These are phyloP conservation scores for Chrysanthemum seticuspe DNA, from an alignment of 129 eudicot species.

Conservation along the genomic window DNA sequence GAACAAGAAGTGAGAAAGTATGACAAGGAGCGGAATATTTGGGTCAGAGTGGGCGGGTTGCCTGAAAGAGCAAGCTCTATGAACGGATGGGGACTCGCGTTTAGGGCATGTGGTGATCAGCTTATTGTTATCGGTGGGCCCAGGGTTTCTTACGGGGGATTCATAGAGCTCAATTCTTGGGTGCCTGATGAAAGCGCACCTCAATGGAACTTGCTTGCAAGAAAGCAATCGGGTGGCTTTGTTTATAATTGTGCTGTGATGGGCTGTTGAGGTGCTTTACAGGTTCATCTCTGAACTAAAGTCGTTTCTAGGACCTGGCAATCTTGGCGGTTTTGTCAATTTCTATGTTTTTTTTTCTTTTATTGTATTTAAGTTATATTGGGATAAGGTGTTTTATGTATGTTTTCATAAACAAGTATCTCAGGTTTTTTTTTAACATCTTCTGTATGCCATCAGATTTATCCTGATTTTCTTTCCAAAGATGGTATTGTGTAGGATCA, in stretches of 20 bases:
- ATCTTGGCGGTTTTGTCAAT: conserved; percentile 18
- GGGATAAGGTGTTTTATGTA: conserved; percentile 1
- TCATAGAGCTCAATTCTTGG: conserved; percentile 73
- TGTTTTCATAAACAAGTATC: conserved; percentile 13
- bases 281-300: conserved; percentile 13
- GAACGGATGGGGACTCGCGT: conserved; percentile 86
- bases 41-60: conserved; percentile 60
- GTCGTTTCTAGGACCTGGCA: not conserved
- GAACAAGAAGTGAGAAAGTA: conserved; percentile 62
- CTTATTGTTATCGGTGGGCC: conserved; percentile 79
- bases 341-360: not conserved
- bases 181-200: conserved; percentile 57
- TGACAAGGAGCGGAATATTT: conserved; percentile 44
- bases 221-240: conserved; percentile 55
- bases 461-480: not conserved
- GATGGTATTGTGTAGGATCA: conserved; percentile 18
- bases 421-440: conserved; percentile 7
- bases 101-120: conserved; percentile 71
- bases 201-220: conserved; percentile 58
- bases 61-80: conserved; percentile 60
- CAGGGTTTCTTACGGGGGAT: conserved; percentile 41
- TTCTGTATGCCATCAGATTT: conserved; percentile 12
- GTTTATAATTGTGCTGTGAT: conserved; percentile 86
- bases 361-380: conserved; percentile 11
- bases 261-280: conserved; percentile 60